A percentile compares a stretch with the other conserved stretches of the same genome.
phyloP scores from a whole-genome alignment of 83 land plant species.

The Isoetes engelmannii region DNA sequence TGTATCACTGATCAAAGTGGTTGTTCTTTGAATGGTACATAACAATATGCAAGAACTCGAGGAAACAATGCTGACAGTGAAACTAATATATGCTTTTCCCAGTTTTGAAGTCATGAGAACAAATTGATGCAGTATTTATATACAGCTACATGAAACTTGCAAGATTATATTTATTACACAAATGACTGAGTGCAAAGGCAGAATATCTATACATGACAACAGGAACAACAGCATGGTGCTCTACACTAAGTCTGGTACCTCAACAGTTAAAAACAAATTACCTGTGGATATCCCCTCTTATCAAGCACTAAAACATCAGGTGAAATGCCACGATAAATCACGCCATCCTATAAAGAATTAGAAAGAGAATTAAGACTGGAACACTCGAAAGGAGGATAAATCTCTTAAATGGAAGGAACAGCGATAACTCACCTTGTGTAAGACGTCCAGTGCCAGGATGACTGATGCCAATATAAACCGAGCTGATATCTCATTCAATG shows the following conservation, averaged over 20 bases:
- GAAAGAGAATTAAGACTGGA: no score
- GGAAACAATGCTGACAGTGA: no score
- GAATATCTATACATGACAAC: no score
- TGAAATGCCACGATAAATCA: slow-evolving; percentile 79
- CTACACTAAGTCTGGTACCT: no score
- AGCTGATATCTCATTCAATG: slow-evolving; percentile 68
- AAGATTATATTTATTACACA: background rate
- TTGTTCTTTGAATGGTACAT: no score
- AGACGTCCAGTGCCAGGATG: slow-evolving; percentile 56
- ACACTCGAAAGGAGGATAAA: no score
- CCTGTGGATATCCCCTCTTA: slow-evolving; percentile 69
- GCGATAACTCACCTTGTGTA: slow-evolving; percentile 53
- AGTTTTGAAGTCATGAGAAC: no score
- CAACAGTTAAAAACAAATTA: slow-evolving; percentile 18
- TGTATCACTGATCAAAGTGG: no score
- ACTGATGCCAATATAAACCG: slow-evolving; percentile 71
- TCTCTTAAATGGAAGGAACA: background rate
- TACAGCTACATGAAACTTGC: background rate
- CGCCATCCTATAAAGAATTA: slow-evolving; percentile 50
- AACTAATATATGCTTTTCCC: no score
- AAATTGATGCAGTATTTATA: background rate
- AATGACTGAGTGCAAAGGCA: background rate
- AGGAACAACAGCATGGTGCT: no score
- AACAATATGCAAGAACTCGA: no score
- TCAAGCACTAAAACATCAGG: slow-evolving; percentile 87